Base-by-base conservation (phyloP, 805 yeast species). In the Yarrowia divulgata region DNA sequence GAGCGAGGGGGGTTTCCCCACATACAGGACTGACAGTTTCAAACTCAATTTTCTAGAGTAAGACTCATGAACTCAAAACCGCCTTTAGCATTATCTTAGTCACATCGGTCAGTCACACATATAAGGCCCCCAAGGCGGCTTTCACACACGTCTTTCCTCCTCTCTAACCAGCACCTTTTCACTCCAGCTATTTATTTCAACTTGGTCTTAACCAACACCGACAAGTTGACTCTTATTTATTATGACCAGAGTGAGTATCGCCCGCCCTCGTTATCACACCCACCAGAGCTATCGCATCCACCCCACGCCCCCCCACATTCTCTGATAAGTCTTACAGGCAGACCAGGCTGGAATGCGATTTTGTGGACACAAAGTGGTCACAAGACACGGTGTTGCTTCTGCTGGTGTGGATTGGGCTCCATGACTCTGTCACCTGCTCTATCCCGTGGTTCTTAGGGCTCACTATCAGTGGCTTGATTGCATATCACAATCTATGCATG, bases 61-160 rank as follows among this genome's bases (percentile, higher is more conserved):
- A 57, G 63, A 57, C 63, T 40, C 63, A 57, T 57, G 13, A 57
- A 57, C 63, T n/a, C 46, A 14, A 57, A 29, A 5, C 23, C 29
- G 45, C 8, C 34, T 42, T 29, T n/a, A 39, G 48, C 62, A 23
- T 23, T 48, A 40, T n/a, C 48, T 55, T 39, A 57, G 63, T 57
- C 63, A 57, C 35, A 23, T 16, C 18, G 16, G 39, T 40, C 37
- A 23, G 14, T 9, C 39, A 40, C 63, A 57, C 48, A 57, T 42
- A 57, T 23, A 55, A 57, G 34, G 43, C 43, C 58, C 43, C 29
- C 32, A 8, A n/a, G 50, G 50, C 18, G 7, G 18, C 35, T 35
- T 6, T n/a, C 37, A 35, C 14, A 18, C 48, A 16, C 16, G 32
- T 18, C 37, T 23, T 42, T 5, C 13, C 32, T 8, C 29, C 7